Conservation (phyloP, 1,284 basidiomycete species). For the Porodaedalea pini region DNA sequence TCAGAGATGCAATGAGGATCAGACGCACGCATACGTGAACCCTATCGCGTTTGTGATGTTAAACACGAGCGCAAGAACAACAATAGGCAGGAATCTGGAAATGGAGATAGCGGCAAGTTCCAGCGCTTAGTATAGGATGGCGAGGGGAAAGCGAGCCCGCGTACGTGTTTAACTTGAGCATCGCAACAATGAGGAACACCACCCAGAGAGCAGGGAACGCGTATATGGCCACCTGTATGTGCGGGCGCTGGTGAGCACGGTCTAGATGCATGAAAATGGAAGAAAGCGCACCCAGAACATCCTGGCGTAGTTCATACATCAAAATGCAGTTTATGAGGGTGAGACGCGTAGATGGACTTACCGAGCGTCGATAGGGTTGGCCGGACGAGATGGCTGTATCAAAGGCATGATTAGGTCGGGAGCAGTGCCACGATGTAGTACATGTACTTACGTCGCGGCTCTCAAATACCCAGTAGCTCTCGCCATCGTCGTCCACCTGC, state of each 20-base stretch:
- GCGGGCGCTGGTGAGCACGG: background rate
- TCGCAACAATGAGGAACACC: constrained; percentile 79
- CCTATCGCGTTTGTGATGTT: constrained; percentile 89
- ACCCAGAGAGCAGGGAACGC: constrained; percentile 87
- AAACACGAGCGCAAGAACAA: constrained; percentile 85
- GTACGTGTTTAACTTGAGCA: constrained; percentile 84
- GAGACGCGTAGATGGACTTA: constrained; percentile 36
- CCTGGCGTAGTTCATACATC: constrained; percentile 37
- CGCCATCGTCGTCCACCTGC: constrained; percentile 90
- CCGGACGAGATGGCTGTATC: constrained; percentile 78
- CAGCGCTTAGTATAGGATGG: constrained; percentile 4
- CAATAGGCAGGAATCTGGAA: constrained; percentile 80
- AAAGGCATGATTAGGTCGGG: constrained; percentile 15
- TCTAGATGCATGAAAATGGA: constrained; percentile 4
- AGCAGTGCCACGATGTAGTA: background rate
- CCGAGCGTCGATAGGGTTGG: constrained; percentile 89
- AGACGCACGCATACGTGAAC: constrained; percentile 83
- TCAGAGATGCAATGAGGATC: constrained; percentile 2
- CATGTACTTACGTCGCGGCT: constrained; percentile 74
- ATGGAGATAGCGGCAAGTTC: background rate
- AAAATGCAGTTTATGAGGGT: constrained; percentile 6
- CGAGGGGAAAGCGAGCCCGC: constrained; percentile 29
- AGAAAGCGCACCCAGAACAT: constrained; percentile 80
- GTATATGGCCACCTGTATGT: constrained; percentile 78
- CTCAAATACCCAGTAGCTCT: constrained; percentile 95